These are phyloP conservation scores for Fusarium pseudocircinatum DNA, from an alignment of 2,329 filamentous ascomycete genomes.

Conservation along the genomic window DNA sequence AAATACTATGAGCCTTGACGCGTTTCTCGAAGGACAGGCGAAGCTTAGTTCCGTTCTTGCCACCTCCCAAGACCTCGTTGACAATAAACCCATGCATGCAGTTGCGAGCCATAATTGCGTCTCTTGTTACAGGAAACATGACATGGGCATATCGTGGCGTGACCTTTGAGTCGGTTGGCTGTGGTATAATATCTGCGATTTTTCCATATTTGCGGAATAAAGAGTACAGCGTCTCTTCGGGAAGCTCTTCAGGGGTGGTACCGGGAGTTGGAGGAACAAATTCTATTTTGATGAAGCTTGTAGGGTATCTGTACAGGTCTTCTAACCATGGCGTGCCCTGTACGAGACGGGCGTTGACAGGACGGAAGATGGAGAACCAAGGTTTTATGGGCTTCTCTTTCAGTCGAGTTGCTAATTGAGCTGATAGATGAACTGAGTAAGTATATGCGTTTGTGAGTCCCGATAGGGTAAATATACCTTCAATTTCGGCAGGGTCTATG, in stretches of 20 bases:
- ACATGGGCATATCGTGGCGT: conserved; percentile 82
- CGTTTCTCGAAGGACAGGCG: conserved; percentile 86
- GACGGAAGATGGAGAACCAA: conserved; percentile 87
- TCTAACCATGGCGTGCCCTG: conserved; percentile 92
- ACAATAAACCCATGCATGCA: conserved; percentile 89
- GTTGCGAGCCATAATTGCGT: conserved; percentile 88
- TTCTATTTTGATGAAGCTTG: conserved; percentile 79
- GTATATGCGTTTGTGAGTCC: neutral
- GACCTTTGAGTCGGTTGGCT: conserved; percentile 87
- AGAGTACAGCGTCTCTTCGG: conserved; percentile 86
- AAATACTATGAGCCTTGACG: conserved; percentile 79
- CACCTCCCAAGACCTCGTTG: conserved; percentile 74
- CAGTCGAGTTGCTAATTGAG: conserved; percentile 69
- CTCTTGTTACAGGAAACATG: conserved; percentile 77
- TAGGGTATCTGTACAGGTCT: conserved; percentile 86
- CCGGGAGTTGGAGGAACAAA: conserved; percentile 80
- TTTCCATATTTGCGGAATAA: conserved; percentile 92
- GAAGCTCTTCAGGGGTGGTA: conserved; percentile 78
- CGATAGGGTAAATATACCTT: conserved; percentile 46
- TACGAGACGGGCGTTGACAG: conserved; percentile 77
- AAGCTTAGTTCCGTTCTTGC: conserved; percentile 78
- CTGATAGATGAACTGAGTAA: conserved; percentile 38
- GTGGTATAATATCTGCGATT: conserved; percentile 82
- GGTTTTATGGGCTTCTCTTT: conserved; percentile 78
- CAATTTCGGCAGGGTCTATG: conserved; percentile 53